These are phyloP conservation scores for Gynochthodes officinalis DNA, from an alignment of 257 asterid genomes.

Conservation along the genomic window DNA sequence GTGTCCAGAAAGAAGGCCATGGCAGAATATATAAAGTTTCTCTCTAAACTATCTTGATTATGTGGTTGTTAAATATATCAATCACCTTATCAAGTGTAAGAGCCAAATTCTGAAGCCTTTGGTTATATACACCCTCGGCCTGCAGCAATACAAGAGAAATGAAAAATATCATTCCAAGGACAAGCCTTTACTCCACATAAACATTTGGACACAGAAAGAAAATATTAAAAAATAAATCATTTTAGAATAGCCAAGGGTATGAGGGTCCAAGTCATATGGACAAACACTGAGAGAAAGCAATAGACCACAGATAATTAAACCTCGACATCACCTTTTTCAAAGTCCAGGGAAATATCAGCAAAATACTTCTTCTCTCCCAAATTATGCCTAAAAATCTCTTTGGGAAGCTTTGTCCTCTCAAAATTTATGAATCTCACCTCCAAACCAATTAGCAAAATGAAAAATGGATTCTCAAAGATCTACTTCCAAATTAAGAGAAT, in stretches of 20 bases:
- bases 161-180: neutral
- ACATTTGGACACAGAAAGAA: neutral
- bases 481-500: conserved; percentile 3
- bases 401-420: conserved; percentile 91
- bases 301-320: conserved; percentile 55
- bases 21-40: neutral
- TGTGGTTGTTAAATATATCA: neutral
- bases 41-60: neutral
- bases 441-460: conserved; percentile 26
- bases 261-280: neutral
- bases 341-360: conserved; percentile 74
- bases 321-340: conserved; percentile 93
- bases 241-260: too few species aligned
- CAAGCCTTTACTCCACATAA: neutral
- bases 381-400: conserved; percentile 77
- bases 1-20: neutral
- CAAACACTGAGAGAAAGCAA: neutral
- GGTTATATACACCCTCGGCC: conserved; percentile 98
- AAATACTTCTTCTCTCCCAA: conserved; percentile 88
- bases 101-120: conserved; percentile 97
- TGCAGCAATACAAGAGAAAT: conserved; percentile 31
- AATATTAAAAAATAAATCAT: too few species aligned
- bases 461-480: conserved; percentile 13
- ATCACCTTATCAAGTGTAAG: conserved; percentile 93
- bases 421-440: conserved; percentile 96